Base-by-base conservation (phyloP, 2,329 filamentous ascomycete species). In the Didymella glomerata region DNA sequence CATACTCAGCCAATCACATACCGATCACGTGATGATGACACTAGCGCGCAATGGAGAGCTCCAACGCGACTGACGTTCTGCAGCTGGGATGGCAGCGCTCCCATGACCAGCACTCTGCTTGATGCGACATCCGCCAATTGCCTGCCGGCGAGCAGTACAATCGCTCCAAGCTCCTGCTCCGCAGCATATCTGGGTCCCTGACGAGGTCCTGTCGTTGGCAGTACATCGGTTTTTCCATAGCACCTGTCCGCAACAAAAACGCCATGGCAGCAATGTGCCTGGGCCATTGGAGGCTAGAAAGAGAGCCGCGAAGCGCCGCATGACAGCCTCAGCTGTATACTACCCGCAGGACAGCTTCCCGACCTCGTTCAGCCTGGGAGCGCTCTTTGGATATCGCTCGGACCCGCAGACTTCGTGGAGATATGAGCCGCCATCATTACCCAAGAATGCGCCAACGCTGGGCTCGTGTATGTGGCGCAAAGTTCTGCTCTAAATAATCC, bases 231-330 rank as follows among this genome's bases (percentile, higher is more conserved):
- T 86, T 74, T 76, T 79, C 52, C 81, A 79, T 44, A 80, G 79
- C 60, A 75, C 76, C 57, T 78, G 77, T 62, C 70, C 75, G 40
- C 79, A 81, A 59, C 79, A 80, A 63, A 75, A 75, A 68, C 82
- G 86, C 62, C 79, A 86, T 82, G 85, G 84, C 65, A 87, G 86
- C 78, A 81, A 81, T 63, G 83, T 87, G 3, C 86, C 86, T 11
- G 86, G 86, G 2, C 86, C 86, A 68, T 77, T 88, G 77, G 86
- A 89, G 75, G 85, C 86, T 45, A 81, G 83, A 61, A 80, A 82
- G 68, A 79, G 86, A 51, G 77, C 83, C 45, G 78, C 84, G 2
- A 86, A 81, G 72, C 79, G 86, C 54, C 80, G 82, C 52, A 86
- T 87, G 77, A 84, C 72, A 79, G 51, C 80, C 9, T 69, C 71